These are phyloP conservation scores for Termitomyces heimii DNA, from an alignment of 768 basidiomycete genomes.

Conservation along the genomic window DNA sequence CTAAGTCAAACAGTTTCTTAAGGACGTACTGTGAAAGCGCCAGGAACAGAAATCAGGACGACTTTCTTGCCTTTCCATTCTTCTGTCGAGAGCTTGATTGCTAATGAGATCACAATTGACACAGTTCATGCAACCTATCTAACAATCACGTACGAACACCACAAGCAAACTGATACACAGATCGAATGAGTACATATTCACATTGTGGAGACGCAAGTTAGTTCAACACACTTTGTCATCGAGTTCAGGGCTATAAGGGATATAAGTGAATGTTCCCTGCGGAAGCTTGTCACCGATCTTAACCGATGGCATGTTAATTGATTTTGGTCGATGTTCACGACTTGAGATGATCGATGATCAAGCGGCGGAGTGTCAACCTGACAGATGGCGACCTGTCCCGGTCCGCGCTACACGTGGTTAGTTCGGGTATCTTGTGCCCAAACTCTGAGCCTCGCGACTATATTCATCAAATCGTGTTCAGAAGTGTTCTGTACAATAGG, in stretches of 20 bases:
- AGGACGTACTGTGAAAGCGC: slow-evolving; percentile 69
- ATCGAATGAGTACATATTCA: neutral
- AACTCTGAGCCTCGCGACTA: neutral
- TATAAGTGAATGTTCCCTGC: slow-evolving; percentile 37
- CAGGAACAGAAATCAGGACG: slow-evolving; percentile 72
- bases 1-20: neutral
- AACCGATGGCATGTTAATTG: slow-evolving; percentile 19
- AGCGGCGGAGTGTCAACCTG: neutral
- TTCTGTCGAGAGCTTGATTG: slow-evolving; percentile 46
- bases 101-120: slow-evolving; percentile 25
- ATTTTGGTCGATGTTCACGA: neutral
- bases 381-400: slow-evolving; percentile 3
- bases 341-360: neutral
- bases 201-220: neutral
- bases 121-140: neutral
- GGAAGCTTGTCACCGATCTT: slow-evolving; percentile 33
- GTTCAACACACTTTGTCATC: slow-evolving; percentile 46
- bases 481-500: neutral
- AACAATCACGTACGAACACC: slow-evolving; percentile 48
- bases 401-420: neutral
- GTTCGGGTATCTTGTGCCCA: neutral
- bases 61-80: slow-evolving; percentile 82
- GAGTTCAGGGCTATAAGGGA: slow-evolving; percentile 59
- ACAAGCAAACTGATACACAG: slow-evolving; percentile 38
- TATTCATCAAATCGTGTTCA: neutral